Percentiles rank a stretch among this genome's conserved stretches.
These are phyloP conservation scores for Stagonosporopsis vannaccii DNA, from an alignment of 2,329 filamentous ascomycete genomes.

Conservation along the genomic window DNA sequence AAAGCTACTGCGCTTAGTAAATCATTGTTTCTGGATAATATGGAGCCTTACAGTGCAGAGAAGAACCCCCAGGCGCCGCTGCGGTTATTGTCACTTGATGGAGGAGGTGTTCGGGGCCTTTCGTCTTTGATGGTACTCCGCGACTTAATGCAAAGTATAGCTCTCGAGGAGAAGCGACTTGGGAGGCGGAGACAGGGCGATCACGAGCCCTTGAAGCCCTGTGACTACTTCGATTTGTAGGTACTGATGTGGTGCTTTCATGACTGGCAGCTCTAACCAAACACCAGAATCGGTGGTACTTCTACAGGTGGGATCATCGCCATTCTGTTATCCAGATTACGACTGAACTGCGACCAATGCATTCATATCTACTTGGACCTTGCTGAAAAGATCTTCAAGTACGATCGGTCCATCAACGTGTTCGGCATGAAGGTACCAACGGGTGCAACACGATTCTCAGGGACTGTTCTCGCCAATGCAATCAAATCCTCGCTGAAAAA, in stretches of 20 bases:
- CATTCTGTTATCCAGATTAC: constrained; percentile 49
- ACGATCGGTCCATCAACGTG: constrained; percentile 45
- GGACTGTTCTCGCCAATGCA: constrained; percentile 45
- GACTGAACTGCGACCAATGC: constrained; percentile 48
- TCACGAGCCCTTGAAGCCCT: constrained; percentile 43
- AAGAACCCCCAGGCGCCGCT: background rate
- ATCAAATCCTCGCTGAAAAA: constrained; percentile 46
- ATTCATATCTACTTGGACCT: constrained; percentile 48
- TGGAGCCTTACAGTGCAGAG: background rate
- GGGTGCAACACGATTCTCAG: constrained; percentile 48
- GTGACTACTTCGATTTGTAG: constrained; percentile 51
- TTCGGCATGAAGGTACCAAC: constrained; percentile 48
- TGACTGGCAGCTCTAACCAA: background rate
- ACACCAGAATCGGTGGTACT: constrained; percentile 45
- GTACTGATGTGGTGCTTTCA: background rate
- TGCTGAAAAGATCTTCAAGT: constrained; percentile 49
- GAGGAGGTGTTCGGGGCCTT: constrained; percentile 3
- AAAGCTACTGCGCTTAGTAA: too few species aligned
- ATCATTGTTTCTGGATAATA: too few species aligned
- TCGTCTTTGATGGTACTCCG: constrained; percentile 44
- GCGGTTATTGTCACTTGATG: constrained; percentile 3
- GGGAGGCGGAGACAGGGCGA: constrained; percentile 37
- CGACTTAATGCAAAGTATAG: constrained; percentile 50
- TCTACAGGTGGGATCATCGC: constrained; percentile 53
- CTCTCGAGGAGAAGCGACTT: constrained; percentile 48